phyloP scores from a whole-genome alignment of 139 green algal species.

The Chlamydomonas asymmetrica region DNA sequence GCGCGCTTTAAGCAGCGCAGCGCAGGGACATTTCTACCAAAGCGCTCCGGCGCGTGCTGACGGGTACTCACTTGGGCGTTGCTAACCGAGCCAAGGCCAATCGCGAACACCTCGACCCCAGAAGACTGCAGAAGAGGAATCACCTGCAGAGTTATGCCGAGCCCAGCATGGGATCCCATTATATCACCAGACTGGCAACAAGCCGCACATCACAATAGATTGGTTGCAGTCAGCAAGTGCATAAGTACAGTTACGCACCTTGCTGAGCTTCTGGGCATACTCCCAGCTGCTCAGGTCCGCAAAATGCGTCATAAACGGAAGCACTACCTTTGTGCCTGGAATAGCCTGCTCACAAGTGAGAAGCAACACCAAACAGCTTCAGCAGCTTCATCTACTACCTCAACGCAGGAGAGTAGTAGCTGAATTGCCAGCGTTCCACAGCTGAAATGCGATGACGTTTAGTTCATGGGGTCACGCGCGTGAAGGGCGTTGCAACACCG shows the following conservation, averaged over 20 bases:
- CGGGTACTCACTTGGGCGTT: slow-evolving; percentile 46
- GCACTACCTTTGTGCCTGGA: slow-evolving; percentile 28
- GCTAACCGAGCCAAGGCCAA: slow-evolving; percentile 53
- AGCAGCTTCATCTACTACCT: too few relatives aligned
- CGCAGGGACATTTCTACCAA: too few relatives aligned
- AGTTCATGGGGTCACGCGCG: not conserved
- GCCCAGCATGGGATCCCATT: too few relatives aligned
- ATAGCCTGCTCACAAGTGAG: slow-evolving; percentile 9
- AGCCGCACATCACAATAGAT: too few relatives aligned
- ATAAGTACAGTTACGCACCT: not conserved
- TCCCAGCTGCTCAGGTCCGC: slow-evolving; percentile 74
- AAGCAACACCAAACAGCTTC: too few relatives aligned
- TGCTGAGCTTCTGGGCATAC: slow-evolving; percentile 63
- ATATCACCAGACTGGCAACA: too few relatives aligned
- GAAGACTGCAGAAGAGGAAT: slow-evolving; percentile 44
- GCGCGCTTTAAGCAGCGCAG: too few relatives aligned
- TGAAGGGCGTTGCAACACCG: not conserved
- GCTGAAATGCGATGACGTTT: not conserved
- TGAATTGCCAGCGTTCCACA: not conserved
- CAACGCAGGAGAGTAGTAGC: too few relatives aligned
- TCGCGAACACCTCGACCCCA: slow-evolving; percentile 48
- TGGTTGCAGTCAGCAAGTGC: too few relatives aligned
- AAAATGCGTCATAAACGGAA: slow-evolving; percentile 78
- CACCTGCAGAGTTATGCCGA: slow-evolving; percentile 3
- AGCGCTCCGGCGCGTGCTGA: too few relatives aligned